Evolutionary conservation across 495 filamentous ascomycete genomes (phyloP).

Genomic region (Neurospora sp.): DNA sequence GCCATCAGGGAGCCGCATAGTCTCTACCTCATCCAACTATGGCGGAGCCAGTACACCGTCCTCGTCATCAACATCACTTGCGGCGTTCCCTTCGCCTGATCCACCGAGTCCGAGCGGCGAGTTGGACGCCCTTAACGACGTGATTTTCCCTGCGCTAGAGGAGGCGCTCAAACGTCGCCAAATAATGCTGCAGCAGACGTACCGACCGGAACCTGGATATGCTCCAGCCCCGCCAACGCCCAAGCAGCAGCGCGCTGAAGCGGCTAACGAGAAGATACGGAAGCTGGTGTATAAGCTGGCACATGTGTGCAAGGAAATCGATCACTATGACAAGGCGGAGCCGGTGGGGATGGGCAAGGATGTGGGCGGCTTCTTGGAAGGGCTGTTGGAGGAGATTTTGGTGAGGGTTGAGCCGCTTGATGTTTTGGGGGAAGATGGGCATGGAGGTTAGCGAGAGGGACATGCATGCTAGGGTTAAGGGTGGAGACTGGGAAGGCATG

Average conservation of each 20-base stretch:
- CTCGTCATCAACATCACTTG: slow-evolving; percentile 13
- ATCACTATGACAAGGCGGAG: slow-evolving; percentile 69
- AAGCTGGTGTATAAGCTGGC: slow-evolving; percentile 67
- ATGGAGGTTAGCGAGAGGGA: background rate
- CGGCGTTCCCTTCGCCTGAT: slow-evolving; percentile 35
- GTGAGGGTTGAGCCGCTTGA: slow-evolving; percentile 80
- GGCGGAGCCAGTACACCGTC: background rate
- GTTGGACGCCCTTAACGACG: slow-evolving; percentile 58
- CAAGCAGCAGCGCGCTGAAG: slow-evolving; percentile 52
- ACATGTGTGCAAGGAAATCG: slow-evolving; percentile 73
- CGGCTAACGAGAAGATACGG: slow-evolving; percentile 72
- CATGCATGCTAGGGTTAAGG: background rate
- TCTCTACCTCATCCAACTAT: background rate
- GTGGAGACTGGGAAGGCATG: background rate
- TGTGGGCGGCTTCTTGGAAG: slow-evolving; percentile 78
- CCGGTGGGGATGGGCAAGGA: slow-evolving; percentile 88
- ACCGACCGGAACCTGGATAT: slow-evolving; percentile 29
- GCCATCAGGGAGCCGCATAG: slow-evolving; percentile 3
- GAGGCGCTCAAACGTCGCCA: slow-evolving; percentile 76
- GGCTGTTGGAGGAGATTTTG: slow-evolving; percentile 88
- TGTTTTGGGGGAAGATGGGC: slow-evolving; percentile 32
- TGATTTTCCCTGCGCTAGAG: slow-evolving; percentile 84
- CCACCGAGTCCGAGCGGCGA: slow-evolving; percentile 38
- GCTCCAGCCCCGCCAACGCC: slow-evolving; percentile 28
- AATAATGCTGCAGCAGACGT: slow-evolving; percentile 48